Percentiles rank a stretch among this genome's conserved stretches.
Conservation (phyloP, 2,329 filamentous ascomycete species). For the Ascochyta koolunga region DNA sequence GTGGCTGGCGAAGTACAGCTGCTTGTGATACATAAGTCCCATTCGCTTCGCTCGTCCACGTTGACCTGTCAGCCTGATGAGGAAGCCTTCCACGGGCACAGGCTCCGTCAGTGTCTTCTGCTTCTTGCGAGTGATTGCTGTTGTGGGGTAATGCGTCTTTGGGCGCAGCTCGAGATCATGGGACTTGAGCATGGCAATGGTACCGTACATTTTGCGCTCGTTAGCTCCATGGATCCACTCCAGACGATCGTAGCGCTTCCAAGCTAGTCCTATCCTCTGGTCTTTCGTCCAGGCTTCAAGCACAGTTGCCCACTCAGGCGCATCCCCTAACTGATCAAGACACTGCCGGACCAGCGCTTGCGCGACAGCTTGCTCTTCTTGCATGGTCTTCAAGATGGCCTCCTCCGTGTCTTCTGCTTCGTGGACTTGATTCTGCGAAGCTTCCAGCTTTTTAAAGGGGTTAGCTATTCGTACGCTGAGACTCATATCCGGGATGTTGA, state of each 20-base stretch:
- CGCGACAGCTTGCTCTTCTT: constrained; percentile 63
- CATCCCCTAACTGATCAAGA: constrained; percentile 62
- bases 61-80: constrained; percentile 69
- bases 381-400: constrained; percentile 52
- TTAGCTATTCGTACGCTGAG: constrained; percentile 64
- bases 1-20: constrained; percentile 68
- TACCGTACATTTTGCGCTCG: constrained; percentile 72
- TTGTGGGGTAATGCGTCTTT: constrained; percentile 68
- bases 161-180: constrained; percentile 71
- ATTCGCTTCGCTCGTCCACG: constrained; percentile 63
- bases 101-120: constrained; percentile 61
- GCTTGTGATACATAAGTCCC: constrained; percentile 68
- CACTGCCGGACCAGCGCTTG: constrained; percentile 62
- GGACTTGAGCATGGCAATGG: constrained; percentile 69
- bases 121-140: constrained; percentile 49
- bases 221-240: constrained; percentile 72
- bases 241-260: constrained; percentile 71
- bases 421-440: constrained; percentile 49
- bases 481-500: constrained; percentile 68
- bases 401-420: constrained; percentile 55
- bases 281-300: constrained; percentile 64
- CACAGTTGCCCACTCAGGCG: constrained; percentile 65
- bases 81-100: constrained; percentile 68
- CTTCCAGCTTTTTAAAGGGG: constrained; percentile 62
- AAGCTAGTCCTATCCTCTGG: constrained; percentile 68